Evolutionary conservation across 2,329 filamentous ascomycete genomes (phyloP).

Genomic region (Alternaria arbusti): DNA sequence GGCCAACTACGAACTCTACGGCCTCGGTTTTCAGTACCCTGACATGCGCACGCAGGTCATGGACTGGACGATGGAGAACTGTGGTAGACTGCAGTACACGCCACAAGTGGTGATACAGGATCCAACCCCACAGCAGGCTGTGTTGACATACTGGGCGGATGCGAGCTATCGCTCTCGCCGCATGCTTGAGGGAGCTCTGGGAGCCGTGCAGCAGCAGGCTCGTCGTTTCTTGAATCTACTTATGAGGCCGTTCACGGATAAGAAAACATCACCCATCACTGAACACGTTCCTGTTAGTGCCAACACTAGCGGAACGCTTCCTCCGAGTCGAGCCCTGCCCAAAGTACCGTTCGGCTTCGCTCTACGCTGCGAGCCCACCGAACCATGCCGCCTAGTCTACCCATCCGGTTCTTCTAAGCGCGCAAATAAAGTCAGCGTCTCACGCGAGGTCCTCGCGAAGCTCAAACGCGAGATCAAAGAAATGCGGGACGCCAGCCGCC

Average conservation of each 20-base stretch:
- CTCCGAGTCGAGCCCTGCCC: background rate
- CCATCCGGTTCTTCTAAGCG: background rate
- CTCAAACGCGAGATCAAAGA: background rate
- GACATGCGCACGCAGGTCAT: constrained; percentile 24
- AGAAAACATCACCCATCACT: background rate
- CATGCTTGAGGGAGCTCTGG: background rate
- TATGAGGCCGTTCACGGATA: background rate
- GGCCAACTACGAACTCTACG: constrained; percentile 16
- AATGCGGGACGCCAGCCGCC: background rate
- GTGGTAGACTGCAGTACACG: constrained; percentile 24
- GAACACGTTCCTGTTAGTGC: background rate
- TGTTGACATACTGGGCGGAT: constrained; percentile 5
- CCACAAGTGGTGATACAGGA: constrained; percentile 15
- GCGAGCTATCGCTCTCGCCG: background rate
- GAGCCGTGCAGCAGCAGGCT: background rate
- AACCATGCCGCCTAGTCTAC: constrained; percentile 16
- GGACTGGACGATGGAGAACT: constrained; percentile 31
- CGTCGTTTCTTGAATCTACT: background rate
- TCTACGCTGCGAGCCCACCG: constrained; percentile 5
- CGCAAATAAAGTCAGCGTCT: background rate
- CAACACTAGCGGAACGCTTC: background rate
- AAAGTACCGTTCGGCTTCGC: constrained; percentile 20
- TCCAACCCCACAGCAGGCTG: constrained; percentile 4
- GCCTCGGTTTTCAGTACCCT: constrained; percentile 16
- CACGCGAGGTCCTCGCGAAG: background rate